Base-by-base conservation (phyloP, 345 rosid genomes). In the Bruguiera sexangula region DNA sequence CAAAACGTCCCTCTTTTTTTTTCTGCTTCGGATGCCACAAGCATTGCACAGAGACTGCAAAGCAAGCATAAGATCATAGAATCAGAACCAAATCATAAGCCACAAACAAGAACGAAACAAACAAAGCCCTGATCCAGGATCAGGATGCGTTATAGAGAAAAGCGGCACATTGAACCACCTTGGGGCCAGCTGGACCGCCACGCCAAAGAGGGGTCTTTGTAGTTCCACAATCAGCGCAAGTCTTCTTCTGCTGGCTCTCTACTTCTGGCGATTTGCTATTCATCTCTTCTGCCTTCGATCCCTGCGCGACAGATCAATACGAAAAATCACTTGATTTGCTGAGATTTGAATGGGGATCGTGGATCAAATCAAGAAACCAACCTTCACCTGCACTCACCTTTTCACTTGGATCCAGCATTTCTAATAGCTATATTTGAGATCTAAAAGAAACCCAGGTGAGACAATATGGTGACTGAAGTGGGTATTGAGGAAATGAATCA, bases 111-210 rank as follows among this genome's bases (percentile, higher is more conserved):
- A 50, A 55, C 11, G 8, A 29, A 31, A 65, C 21, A 4, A 48
- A 5, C 6, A 26, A 56, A 30, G 4, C 15, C 3, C 13, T 52
- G 66, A 60, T 30, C 65, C n/a, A 56, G 13, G 36, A 39, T 7
- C n/a, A 56, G 13, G 36, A 39, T 7, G 18, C 1, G 18, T 22
- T 16, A 32, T 43, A 15, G 50, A 11, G 50, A 43, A 13, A 43
- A 13, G 50, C 1, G 50, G 50, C 5, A 5, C 13, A 43, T 11
- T 11, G 19, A 43, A 43, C 50, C 57, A 88, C 99, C 96, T 92
- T 95, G 3, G 99, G 99, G 1, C 99, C 99, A 0, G 99, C 94
- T 15, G 98, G 99, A 8, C 99, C 99, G 6, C 97, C 94, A 3
- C 99, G 81, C 99, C 99, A 95, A 0, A 95, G 90, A 55, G 99